A percentile compares a stretch with the other conserved stretches of the same genome.
phyloP scores from a whole-genome alignment of 2,329 filamentous ascomycete genomes.

The Diaporthe humulicola region DNA sequence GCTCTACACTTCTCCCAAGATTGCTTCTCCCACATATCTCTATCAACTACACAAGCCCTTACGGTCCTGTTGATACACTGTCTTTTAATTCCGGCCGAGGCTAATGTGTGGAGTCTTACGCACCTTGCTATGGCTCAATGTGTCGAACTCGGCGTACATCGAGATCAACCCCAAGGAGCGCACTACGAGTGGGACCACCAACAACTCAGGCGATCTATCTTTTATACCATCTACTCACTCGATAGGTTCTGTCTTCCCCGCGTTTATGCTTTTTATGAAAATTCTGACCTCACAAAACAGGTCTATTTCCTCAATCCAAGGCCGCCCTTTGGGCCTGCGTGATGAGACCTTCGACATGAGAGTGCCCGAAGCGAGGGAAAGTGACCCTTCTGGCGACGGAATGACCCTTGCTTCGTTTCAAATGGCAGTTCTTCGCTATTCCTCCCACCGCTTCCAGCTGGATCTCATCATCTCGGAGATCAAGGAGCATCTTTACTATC shows the following conservation, averaged over 20 bases:
- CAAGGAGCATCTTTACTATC: slow-evolving; percentile 1
- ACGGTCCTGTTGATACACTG: neutral
- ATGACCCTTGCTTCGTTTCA: neutral
- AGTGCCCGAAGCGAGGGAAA: neutral
- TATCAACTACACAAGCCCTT: neutral
- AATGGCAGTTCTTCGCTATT: neutral
- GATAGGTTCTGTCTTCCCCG: slow-evolving; percentile 12
- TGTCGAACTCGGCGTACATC: neutral
- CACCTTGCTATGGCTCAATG: slow-evolving; percentile 7
- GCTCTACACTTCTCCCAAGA: neutral
- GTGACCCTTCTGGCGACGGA: neutral
- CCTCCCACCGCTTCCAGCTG: neutral
- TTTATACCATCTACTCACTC: slow-evolving; percentile 13
- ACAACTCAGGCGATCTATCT: neutral
- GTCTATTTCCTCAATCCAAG: neutral
- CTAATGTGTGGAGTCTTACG: neutral
- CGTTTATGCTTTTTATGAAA: neutral
- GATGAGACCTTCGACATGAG: slow-evolving; percentile 14
- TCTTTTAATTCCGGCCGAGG: slow-evolving; percentile 3
- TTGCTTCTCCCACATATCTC: neutral
- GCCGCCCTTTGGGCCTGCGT: neutral
- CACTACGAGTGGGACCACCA: neutral
- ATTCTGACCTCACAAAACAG: neutral
- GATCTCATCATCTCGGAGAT: slow-evolving; percentile 7
- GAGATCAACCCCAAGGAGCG: neutral